Percentiles rank a stretch among this genome's conserved stretches.
These are phyloP conservation scores for Lactuca sativa DNA, from an alignment of 129 eudicot species.

Conservation along the genomic window DNA sequence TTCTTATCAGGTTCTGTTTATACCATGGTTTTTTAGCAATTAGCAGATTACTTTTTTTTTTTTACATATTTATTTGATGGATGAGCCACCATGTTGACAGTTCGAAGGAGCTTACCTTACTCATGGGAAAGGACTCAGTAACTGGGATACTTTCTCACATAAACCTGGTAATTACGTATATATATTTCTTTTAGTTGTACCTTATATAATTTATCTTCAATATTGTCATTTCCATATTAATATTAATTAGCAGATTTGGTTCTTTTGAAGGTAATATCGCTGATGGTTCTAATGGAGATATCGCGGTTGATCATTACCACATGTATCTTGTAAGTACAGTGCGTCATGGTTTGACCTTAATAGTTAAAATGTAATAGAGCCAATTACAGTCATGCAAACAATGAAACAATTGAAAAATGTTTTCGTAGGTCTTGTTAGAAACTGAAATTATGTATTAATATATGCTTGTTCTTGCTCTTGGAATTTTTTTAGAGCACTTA, in stretches of 20 bases:
- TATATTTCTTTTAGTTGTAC: background rate
- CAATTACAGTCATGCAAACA: background rate
- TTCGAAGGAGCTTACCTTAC: conserved; percentile 74
- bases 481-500: background rate
- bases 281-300: conserved; percentile 78
- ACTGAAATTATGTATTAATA: background rate
- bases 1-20: conserved; percentile 64
- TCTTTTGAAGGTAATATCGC: conserved; percentile 45
- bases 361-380: background rate
- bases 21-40: conserved; percentile 30
- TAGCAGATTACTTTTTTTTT: conserved; percentile 26
- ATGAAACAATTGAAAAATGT: background rate
- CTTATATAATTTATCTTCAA: background rate
- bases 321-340: conserved; percentile 47
- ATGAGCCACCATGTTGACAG: conserved; percentile 32
- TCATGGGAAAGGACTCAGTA: conserved; percentile 81
- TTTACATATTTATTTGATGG: background rate
- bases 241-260: background rate
- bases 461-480: background rate
- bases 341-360: background rate
- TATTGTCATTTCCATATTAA: background rate
- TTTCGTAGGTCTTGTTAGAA: background rate
- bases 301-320: conserved; percentile 70
- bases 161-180: conserved; percentile 40
- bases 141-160: conserved; percentile 81